Evolutionary conservation across 2,329 filamentous ascomycete genomes (phyloP).

Genomic region (Arthrobotrys iridis): DNA sequence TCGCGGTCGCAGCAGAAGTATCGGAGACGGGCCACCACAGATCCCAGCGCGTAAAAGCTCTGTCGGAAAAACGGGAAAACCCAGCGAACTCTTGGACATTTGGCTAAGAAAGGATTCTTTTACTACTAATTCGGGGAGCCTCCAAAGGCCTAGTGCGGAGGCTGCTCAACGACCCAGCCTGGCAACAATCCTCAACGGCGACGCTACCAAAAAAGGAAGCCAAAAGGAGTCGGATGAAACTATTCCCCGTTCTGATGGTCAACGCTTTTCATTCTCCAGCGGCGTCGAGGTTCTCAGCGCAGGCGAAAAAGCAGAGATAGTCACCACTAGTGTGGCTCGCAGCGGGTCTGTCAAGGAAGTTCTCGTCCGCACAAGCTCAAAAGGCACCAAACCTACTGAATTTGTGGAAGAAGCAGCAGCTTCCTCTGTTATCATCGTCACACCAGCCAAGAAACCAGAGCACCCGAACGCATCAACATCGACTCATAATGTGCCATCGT

Average conservation of each 20-base stretch:
- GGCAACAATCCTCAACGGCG: not conserved
- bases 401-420: slow-evolving; percentile 1
- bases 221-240: slow-evolving; percentile 18
- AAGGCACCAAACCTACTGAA: slow-evolving; percentile 25
- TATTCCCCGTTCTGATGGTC: not conserved
- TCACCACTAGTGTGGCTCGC: slow-evolving; percentile 30
- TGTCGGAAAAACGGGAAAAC: slow-evolving; percentile 37
- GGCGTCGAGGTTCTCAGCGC: slow-evolving; percentile 33
- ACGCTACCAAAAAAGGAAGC: not conserved
- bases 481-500: slow-evolving; percentile 32
- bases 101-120: slow-evolving; percentile 25
- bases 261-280: slow-evolving; percentile 38
- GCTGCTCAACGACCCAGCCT: slow-evolving; percentile 19
- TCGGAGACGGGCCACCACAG: slow-evolving; percentile 45
- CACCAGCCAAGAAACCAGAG: slow-evolving; percentile 25
- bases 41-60: slow-evolving; percentile 50
- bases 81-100: slow-evolving; percentile 18
- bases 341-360: slow-evolving; percentile 48
- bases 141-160: slow-evolving; percentile 3
- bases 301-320: slow-evolving; percentile 37
- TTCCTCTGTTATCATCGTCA: not conserved
- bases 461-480: not conserved
- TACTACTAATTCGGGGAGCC: not conserved
- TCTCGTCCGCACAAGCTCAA: slow-evolving; percentile 38
- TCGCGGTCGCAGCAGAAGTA: slow-evolving; percentile 45